A percentile compares a stretch with the other conserved stretches of the same genome.
These are phyloP conservation scores for Curvularia sp. DNA, from an alignment of 2,329 filamentous ascomycete genomes.

Conservation along the genomic window DNA sequence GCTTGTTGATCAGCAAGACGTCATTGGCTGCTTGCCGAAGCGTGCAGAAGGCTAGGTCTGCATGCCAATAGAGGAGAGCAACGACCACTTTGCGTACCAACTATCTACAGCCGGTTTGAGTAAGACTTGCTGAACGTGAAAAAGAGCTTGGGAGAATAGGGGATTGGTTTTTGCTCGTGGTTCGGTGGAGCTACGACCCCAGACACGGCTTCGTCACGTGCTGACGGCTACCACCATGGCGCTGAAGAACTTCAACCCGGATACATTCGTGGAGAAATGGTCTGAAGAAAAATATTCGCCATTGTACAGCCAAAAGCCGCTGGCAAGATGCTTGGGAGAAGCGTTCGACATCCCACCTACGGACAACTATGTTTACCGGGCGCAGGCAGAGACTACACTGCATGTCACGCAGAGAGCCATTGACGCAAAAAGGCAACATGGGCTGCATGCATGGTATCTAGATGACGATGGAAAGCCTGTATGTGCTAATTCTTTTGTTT, in stretches of 20 bases:
- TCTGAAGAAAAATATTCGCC: conserved; percentile 46
- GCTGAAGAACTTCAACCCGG: conserved; percentile 53
- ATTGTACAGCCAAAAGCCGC: conserved; percentile 34
- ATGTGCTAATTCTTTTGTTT: conserved; percentile 14
- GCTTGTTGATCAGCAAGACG: conserved; percentile 24
- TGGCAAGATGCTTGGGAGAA: conserved; percentile 56
- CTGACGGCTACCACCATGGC: conserved; percentile 27
- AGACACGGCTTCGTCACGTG: not conserved
- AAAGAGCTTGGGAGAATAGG: conserved; percentile 3
- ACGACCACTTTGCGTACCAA: not conserved
- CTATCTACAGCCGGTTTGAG: conserved; percentile 14
- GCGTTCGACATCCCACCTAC: conserved; percentile 56
- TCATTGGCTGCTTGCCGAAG: conserved; percentile 36
- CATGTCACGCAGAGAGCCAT: conserved; percentile 59
- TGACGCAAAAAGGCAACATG: conserved; percentile 55
- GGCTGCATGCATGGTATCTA: conserved; percentile 61
- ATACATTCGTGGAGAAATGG: conserved; percentile 56
- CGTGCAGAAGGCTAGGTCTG: conserved; percentile 10
- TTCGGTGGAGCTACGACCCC: not conserved
- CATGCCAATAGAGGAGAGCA: not conserved
- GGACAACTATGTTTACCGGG: conserved; percentile 61
- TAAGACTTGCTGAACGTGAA: conserved; percentile 3
- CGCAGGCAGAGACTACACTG: conserved; percentile 60
- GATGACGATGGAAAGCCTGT: conserved; percentile 51
- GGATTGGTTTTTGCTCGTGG: not conserved